These are phyloP conservation scores for Rubus parviflorus DNA, from an alignment of 306 rosid genomes.

Conservation along the genomic window DNA sequence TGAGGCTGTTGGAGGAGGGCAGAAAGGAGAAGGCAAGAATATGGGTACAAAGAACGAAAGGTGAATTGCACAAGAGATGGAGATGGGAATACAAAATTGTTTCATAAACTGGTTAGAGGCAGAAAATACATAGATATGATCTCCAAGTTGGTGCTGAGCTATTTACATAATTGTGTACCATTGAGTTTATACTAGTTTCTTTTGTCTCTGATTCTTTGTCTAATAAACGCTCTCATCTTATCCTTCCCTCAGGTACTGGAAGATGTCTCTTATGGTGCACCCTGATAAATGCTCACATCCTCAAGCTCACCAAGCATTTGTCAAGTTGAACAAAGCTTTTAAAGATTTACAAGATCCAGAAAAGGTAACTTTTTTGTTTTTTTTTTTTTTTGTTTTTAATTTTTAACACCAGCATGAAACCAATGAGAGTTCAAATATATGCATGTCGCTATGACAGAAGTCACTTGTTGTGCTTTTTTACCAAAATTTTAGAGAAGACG, in stretches of 20 bases:
- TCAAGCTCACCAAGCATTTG: constrained; percentile 90
- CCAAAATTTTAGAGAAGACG: no score
- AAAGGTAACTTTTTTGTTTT: no score
- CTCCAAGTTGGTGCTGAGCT: neutral
- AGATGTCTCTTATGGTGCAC: constrained; percentile 91
- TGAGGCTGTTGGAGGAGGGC: neutral
- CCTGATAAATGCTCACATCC: constrained; percentile 98
- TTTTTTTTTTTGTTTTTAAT: neutral
- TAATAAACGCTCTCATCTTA: constrained; percentile 1
- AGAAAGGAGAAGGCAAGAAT: neutral
- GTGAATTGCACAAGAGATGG: neutral
- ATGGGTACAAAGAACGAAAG: no score
- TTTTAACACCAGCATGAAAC: neutral
- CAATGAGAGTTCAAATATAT: neutral
- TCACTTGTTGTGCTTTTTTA: no score
- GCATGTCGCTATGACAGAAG: no score
- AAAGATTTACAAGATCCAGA: constrained; percentile 47
- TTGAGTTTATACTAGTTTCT: constrained; percentile 8
- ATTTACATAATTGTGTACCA: neutral
- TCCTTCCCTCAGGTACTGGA: constrained; percentile 70
- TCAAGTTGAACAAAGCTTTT: constrained; percentile 85
- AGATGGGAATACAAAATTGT: neutral
- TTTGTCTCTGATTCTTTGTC: neutral
- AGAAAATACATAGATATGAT: neutral
- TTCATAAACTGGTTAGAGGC: neutral